phyloP scores from a whole-genome alignment of 495 filamentous ascomycete species.

The Penicillium cinerascens region DNA sequence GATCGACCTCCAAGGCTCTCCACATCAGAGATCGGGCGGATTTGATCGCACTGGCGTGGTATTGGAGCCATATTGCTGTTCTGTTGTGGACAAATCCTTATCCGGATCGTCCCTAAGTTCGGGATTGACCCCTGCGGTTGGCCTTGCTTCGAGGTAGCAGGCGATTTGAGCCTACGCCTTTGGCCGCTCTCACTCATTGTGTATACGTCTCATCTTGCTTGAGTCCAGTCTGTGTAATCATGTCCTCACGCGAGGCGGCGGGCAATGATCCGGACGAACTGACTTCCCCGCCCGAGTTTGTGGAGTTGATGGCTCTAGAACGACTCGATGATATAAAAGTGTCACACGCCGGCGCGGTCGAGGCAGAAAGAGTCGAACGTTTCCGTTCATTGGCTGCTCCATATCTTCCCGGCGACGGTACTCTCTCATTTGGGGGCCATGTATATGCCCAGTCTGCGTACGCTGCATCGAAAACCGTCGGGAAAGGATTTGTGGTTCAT shows the following conservation, averaged over 20 bases:
- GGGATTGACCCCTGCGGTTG: background rate
- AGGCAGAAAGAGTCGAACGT: slow-evolving; percentile 28
- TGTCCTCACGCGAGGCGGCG: slow-evolving; percentile 11
- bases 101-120: too few relatives aligned
- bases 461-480: slow-evolving; percentile 55
- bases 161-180: background rate
- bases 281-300: slow-evolving; percentile 25
- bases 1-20: background rate
- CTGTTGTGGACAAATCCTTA: background rate
- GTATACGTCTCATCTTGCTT: background rate
- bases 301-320: slow-evolving; percentile 34
- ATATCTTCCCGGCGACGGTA: slow-evolving; percentile 28
- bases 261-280: slow-evolving; percentile 7
- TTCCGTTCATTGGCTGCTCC: slow-evolving; percentile 34
- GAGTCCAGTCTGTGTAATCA: background rate
- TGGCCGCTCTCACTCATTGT: background rate
- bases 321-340: slow-evolving; percentile 18
- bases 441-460: slow-evolving; percentile 64
- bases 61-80: background rate
- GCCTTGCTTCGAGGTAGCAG: background rate
- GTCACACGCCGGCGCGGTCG: slow-evolving; percentile 2
- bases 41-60: background rate
- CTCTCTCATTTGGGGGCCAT: slow-evolving; percentile 58
- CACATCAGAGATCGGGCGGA: background rate
- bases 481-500: slow-evolving; percentile 54